Evolutionary conservation across 1,284 basidiomycete genomes (phyloP).

Genomic region (Malassezia nana): DNA sequence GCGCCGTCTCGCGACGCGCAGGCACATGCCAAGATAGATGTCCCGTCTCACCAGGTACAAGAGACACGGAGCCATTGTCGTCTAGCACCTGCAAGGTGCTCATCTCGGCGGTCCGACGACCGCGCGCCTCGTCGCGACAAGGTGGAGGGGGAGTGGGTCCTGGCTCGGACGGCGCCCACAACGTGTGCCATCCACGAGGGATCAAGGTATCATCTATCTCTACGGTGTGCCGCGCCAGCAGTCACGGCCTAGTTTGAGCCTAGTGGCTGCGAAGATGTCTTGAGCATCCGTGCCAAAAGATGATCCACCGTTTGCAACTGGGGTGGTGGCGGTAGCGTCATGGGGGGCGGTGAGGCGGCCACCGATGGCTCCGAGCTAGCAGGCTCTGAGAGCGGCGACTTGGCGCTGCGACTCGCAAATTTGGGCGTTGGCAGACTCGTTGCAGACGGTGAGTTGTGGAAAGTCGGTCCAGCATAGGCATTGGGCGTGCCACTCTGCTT

Average conservation of each 20-base stretch:
- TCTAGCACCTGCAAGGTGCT: constrained; percentile 10
- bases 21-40: constrained; percentile 2
- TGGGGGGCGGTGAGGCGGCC: background rate
- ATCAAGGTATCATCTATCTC: too few species aligned
- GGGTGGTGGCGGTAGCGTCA: background rate
- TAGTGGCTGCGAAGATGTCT: background rate
- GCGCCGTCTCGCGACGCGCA: background rate
- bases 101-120: background rate
- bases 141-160: background rate
- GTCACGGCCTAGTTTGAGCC: background rate
- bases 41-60: background rate
- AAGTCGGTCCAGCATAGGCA: constrained; percentile 14
- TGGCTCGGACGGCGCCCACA: too few species aligned
- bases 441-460: constrained; percentile 16
- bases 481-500: background rate
- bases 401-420: background rate
- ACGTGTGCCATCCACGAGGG: background rate
- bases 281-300: constrained; percentile 11
- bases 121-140: background rate
- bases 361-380: background rate
- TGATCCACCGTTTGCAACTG: constrained; percentile 11
- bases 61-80: constrained; percentile 7
- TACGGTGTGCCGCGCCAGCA: too few species aligned
- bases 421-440: constrained; percentile 13
- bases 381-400: background rate